Conservation (phyloP, 306 rosid species). For the Pyrus bretschneideri region DNA sequence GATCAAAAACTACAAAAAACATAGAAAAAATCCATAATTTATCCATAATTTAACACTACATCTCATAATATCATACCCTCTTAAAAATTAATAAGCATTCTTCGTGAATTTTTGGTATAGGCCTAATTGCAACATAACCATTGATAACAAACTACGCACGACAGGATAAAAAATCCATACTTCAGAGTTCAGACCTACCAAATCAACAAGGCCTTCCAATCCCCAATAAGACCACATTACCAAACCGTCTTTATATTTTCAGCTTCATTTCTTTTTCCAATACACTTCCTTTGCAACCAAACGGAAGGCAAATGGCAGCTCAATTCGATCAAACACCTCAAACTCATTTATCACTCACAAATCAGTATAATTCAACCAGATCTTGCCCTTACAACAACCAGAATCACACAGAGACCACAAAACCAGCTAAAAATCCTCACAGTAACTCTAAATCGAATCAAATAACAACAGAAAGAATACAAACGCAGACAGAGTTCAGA, state of each 20-base stretch:
- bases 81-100: background rate
- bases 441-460: background rate
- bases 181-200: background rate
- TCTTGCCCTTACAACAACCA: constrained; percentile 23
- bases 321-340: background rate
- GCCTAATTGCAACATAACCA: background rate
- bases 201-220: background rate
- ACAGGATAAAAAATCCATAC: background rate
- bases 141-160: background rate
- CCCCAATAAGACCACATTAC: background rate
- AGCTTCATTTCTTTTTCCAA: background rate
- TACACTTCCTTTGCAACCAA: background rate
- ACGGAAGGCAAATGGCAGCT: background rate
- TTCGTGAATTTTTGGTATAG: background rate
- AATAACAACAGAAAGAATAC: background rate
- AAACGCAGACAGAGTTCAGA: constrained; percentile 29
- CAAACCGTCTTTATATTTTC: background rate
- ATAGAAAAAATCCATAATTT: background rate
- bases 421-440: constrained; percentile 18
- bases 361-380: constrained; percentile 25
- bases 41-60: background rate
- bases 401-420: background rate
- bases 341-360: background rate
- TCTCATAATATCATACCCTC: background rate
- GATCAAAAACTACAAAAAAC: constrained; percentile 40